Conservation (phyloP, 176 grass and related monocot species). For the Eleusine indica region DNA sequence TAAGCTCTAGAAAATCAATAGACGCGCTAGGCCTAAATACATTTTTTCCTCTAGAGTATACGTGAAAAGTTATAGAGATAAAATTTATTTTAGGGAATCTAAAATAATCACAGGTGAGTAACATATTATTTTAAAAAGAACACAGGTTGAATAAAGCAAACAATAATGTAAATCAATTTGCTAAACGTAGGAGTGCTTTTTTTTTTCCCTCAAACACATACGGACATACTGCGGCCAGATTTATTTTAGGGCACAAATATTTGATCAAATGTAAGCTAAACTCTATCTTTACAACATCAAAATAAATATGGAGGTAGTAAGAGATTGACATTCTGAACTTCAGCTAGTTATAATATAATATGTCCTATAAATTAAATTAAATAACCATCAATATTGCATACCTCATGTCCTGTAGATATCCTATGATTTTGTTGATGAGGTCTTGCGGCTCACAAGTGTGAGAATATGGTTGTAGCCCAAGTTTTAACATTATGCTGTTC, state of each 20-base stretch:
- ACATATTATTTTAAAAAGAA: background rate
- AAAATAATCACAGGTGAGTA: background rate
- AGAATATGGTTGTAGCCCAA: background rate
- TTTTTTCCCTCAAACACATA: no score
- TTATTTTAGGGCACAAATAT: background rate
- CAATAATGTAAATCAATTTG: background rate
- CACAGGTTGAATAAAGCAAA: background rate
- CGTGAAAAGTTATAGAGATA: background rate
- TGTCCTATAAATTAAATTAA: background rate
- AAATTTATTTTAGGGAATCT: background rate
- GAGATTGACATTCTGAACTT: background rate
- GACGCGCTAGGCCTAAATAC: no score
- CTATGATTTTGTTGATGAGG: background rate
- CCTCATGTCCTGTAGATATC: background rate
- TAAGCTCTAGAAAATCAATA: no score
- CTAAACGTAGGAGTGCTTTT: no score
- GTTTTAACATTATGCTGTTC: background rate
- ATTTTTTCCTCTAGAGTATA: no score
- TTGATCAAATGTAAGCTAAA: background rate
- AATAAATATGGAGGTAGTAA: background rate
- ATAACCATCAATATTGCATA: background rate
- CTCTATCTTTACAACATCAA: background rate
- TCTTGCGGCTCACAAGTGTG: background rate
- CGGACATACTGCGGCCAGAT: background rate
- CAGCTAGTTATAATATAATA: background rate